phyloP scores from a whole-genome alignment of 352 stramenopile genomes.

The Pseudoperonospora humuli region DNA sequence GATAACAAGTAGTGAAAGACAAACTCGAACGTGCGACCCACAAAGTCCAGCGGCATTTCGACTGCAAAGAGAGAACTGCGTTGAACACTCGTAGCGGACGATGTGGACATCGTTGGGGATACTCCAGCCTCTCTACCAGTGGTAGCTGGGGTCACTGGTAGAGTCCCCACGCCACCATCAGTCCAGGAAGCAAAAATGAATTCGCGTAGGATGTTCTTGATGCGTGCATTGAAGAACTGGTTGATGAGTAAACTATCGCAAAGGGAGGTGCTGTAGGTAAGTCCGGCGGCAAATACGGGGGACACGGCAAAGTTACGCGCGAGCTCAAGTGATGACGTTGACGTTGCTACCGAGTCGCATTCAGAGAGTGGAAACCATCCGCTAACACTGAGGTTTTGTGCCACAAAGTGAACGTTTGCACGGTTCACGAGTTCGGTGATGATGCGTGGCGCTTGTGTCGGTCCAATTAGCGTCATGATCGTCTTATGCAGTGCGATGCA shows the following conservation, averaged over 20 bases:
- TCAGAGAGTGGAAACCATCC: conserved; percentile 51
- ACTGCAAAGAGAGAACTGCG: conserved; percentile 75
- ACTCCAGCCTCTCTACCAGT: no score
- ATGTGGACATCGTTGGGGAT: no score
- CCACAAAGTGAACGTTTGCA: conserved; percentile 77
- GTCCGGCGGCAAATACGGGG: conserved; percentile 68
- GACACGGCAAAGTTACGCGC: conserved; percentile 64
- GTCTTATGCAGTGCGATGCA: conserved; percentile 82
- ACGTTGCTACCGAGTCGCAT: conserved; percentile 25
- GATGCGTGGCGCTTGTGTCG: conserved; percentile 43
- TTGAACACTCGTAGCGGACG: no score
- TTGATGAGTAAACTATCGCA: conserved; percentile 85
- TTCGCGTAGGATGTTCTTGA: conserved; percentile 79
- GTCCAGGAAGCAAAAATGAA: conserved; percentile 82
- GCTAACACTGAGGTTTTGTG: conserved; percentile 60
- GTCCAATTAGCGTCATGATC: conserved; percentile 58
- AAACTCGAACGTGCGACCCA: conserved; percentile 73
- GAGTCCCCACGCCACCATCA: conserved; percentile 32
- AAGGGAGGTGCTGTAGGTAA: conserved; percentile 80
- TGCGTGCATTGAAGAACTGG: conserved; percentile 80
- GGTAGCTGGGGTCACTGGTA: no score
- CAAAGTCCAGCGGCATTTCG: conserved; percentile 75
- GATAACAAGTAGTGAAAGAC: conserved; percentile 81
- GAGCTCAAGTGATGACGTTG: conserved; percentile 45
- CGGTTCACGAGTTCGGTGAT: conserved; percentile 78